Base-by-base conservation (phyloP, 495 filamentous ascomycete species). In the Tuber microsphaerosporum region DNA sequence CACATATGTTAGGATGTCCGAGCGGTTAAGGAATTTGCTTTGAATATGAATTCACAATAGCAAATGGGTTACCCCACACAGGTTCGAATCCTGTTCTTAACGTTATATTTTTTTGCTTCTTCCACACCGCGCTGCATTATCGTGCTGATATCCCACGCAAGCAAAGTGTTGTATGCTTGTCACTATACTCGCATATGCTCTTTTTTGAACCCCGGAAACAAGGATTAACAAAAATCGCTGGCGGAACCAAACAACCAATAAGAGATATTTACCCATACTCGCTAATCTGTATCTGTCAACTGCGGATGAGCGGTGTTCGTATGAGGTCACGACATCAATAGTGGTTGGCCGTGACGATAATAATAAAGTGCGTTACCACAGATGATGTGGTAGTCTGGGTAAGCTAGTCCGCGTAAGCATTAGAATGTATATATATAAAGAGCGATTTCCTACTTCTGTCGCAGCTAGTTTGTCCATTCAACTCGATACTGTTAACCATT, bases 31-130 rank as follows among this genome's bases (percentile, higher is more conserved):
- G 75, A 72, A 37, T 74, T 73, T 56, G 72, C 42, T 44, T 70
- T 41, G 75, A 44, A 51, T 75, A 17, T 17, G 12, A 9, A 71
- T 61, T 75, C 69, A 70, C 22, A 69, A 69, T 61, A 72, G 42
- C 45, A 61, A 71, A 71, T 72, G 74, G 74, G 74, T 70, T 75
- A 71, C 43, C 75, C 72, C 75, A 42, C 75, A 51, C 74, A 76
- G 71, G 75, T 76, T 76, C 71, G 70, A 76, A 75, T 76, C 75
- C 75, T 76, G 75, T 75, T 73, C 56, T 48, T 76, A 46, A 74
- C 72, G 75, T 71, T 44, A 12, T 7, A 8, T 34, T 0, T 71
- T 26, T 46, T 22, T 34, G 65, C 42, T 71, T 41, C 42, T 45
- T 7, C 19, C 46, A n/a, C 20, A 46, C 20, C 22, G 46, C 20